Conservation (phyloP, 1,284 basidiomycete species). For the Puccinia horiana region DNA sequence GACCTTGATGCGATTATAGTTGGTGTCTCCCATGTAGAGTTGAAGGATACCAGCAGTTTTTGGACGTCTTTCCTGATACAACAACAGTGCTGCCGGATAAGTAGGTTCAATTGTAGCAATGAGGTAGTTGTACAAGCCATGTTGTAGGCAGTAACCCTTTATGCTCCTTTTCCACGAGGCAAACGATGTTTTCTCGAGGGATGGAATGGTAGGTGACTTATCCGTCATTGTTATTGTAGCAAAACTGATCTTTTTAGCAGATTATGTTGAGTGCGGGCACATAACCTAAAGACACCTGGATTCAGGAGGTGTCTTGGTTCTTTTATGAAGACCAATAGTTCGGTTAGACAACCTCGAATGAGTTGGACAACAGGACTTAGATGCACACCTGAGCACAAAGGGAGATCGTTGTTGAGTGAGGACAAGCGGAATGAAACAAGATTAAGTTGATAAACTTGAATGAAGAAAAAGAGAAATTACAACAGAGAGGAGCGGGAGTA, state of each 20-base stretch:
- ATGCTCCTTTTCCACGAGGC: neutral
- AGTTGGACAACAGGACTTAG: no score
- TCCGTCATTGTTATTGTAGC: neutral
- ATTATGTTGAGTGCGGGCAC: neutral
- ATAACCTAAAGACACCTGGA: neutral
- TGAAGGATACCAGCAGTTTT: neutral
- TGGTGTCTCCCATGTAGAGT: neutral
- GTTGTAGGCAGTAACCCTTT: neutral
- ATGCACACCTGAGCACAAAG: no score
- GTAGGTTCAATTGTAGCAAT: neutral
- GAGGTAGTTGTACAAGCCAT: neutral
- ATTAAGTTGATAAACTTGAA: no score
- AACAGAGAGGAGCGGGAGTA: no score
- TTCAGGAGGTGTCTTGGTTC: neutral
- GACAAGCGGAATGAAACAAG: no score
- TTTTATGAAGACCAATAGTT: no score
- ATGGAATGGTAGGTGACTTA: neutral
- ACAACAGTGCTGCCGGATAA: no score
- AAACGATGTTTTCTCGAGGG: neutral
- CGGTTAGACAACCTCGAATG: no score
- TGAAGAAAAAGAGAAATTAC: no score
- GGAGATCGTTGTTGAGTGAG: no score
- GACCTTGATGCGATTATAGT: neutral
- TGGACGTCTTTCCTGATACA: neutral
- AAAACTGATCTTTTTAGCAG: neutral